These are phyloP conservation scores for Micractinium conductrix DNA, from an alignment of 139 green algal genomes.

Conservation along the genomic window DNA sequence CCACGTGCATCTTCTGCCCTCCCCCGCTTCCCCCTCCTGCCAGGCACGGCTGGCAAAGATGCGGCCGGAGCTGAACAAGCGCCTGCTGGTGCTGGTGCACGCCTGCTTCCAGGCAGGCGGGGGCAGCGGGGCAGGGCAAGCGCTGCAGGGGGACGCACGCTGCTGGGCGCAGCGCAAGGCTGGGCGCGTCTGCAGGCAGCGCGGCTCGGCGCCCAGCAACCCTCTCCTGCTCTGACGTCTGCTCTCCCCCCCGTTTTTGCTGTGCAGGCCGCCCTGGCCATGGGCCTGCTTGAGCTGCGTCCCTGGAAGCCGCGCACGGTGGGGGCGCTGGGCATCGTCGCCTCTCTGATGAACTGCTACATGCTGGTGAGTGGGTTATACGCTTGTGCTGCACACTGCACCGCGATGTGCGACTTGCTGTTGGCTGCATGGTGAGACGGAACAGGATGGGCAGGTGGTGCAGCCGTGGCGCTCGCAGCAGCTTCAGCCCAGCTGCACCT, in stretches of 20 bases:
- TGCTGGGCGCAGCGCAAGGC: neutral
- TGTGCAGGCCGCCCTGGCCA: constrained; percentile 71
- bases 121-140: neutral
- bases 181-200: neutral
- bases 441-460: too few species aligned
- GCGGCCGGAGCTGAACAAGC: constrained; percentile 64
- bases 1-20: too few species aligned
- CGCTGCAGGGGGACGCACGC: neutral
- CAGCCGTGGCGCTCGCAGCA: neutral
- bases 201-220: too few species aligned
- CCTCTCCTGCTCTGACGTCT: too few species aligned
- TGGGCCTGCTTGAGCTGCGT: constrained; percentile 69
- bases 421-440: too few species aligned
- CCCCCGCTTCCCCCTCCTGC: too few species aligned
- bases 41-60: constrained; percentile 61
- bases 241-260: neutral
- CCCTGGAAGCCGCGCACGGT: constrained; percentile 84
- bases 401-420: neutral
- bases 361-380: constrained; percentile 45
- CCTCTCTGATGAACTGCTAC: constrained; percentile 91
- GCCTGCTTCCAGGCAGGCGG: constrained; percentile 69
- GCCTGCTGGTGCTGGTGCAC: constrained; percentile 75
- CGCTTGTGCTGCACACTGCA: neutral
- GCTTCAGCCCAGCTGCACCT: neutral
- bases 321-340: constrained; percentile 76